Evolutionary conservation across 306 rosid genomes (phyloP), one percentile per base, ranked within the genome.

Genomic region (Pterocarpus macrocarpus): DNA sequence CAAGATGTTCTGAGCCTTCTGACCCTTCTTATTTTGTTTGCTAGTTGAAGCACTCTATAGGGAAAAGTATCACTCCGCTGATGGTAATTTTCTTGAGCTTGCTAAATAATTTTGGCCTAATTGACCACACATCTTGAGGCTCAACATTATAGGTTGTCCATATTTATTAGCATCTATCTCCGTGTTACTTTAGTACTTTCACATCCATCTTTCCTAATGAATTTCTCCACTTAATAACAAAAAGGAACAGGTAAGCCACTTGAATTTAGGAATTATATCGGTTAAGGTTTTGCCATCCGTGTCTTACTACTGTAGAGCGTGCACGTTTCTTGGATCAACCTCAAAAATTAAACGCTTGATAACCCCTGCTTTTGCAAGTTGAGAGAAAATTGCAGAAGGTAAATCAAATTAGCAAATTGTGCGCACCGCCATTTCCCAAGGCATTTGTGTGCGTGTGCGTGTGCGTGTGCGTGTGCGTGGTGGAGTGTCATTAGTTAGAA

Each of bases 71-170:
- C 57, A 47, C 44, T 28, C 15, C 62, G 38, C 33, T 50, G 52
- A 50, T 69, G 38, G 34, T 65, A 57, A 57, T 33, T 59, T 73
- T 47, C 45, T 74, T 68, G 36, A 59, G 34, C 7, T 82, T 57
- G 71, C 10, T 15, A 17, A 77, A 52, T 76, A 70, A 79, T 71
- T 71, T 33, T 71, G 80, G 83, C 86, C 83, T 79, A 79, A 79
- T 55, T 43, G 15, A 41, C 69, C 33, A 39, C 44, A 11, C 34
- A 11, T 39, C 59, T 71, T 22, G 15, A 34, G 61, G 50, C 82
- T 69, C 75, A 70, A 69, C 39, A 44, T 4, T 16, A 55, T 55
- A 16, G n/a, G 28, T 8, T 64, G 28, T 67, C 80, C 41, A 16
- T 72, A 65, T 78, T 78, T 73, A 50, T 36, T 55, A 16, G 61